Percentiles rank a stretch among this genome's conserved stretches.
These are phyloP conservation scores for Teratosphaeria viscida DNA, from an alignment of 2,329 filamentous ascomycete genomes.

Conservation along the genomic window DNA sequence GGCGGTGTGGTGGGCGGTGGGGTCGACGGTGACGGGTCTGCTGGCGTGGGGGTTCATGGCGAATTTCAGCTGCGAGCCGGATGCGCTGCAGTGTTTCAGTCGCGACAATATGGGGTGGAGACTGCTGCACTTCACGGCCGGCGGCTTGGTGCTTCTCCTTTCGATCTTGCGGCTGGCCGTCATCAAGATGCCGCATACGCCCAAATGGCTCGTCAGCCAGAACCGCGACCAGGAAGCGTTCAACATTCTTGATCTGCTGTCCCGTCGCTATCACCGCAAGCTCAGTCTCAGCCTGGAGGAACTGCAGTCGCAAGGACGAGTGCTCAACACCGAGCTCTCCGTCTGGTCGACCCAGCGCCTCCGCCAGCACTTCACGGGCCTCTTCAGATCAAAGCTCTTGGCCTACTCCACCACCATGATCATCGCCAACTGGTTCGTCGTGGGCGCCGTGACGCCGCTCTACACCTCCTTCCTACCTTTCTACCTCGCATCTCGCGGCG, in stretches of 20 bases:
- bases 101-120: background rate
- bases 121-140: background rate
- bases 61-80: background rate
- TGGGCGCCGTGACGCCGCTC: slow-evolving; percentile 53
- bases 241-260: slow-evolving; percentile 10
- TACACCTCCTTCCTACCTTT: slow-evolving; percentile 62
- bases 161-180: background rate
- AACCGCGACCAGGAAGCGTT: slow-evolving; percentile 16
- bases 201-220: slow-evolving; percentile 11
- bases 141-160: background rate
- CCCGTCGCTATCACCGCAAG: slow-evolving; percentile 11
- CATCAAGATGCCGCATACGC: background rate
- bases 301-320: slow-evolving; percentile 11
- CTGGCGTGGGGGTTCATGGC: background rate
- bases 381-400: slow-evolving; percentile 15
- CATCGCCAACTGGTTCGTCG: slow-evolving; percentile 15
- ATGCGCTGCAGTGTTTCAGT: background rate
- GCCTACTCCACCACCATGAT: slow-evolving; percentile 16
- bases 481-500: slow-evolving; percentile 52
- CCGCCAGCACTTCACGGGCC: slow-evolving; percentile 13
- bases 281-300: slow-evolving; percentile 11
- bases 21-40: background rate
- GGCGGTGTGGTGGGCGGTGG: background rate
- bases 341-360: slow-evolving; percentile 14
- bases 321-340: slow-evolving; percentile 17